These are phyloP conservation scores for Cryomyces minteri DNA, from an alignment of 495 filamentous ascomycete species.

Conservation along the genomic window DNA sequence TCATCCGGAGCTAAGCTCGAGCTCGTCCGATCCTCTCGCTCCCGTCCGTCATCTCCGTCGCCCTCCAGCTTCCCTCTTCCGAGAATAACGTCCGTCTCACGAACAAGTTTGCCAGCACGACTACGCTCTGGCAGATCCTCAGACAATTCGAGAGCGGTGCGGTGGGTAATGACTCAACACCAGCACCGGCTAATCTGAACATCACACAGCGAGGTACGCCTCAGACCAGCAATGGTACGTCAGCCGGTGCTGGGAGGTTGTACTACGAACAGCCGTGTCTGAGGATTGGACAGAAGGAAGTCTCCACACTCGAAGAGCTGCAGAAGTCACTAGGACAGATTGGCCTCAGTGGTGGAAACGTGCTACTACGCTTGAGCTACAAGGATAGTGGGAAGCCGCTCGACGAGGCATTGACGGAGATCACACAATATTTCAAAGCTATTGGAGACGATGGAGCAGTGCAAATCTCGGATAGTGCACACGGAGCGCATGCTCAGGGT, in stretches of 20 bases:
- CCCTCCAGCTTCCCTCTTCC: constrained; percentile 56
- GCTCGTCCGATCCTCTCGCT: constrained; percentile 66
- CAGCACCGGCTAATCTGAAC: constrained; percentile 31
- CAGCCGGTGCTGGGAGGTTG: constrained; percentile 48
- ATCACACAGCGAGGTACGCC: constrained; percentile 65
- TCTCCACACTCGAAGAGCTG: constrained; percentile 57
- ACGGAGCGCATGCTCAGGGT: constrained; percentile 2
- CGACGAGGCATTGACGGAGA: constrained; percentile 70
- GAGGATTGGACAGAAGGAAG: constrained; percentile 58
- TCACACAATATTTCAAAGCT: constrained; percentile 44
- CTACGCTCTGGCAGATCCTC: constrained; percentile 70
- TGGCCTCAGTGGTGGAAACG: constrained; percentile 66
- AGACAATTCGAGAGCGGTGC: constrained; percentile 68
- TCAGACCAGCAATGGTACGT: constrained; percentile 27
- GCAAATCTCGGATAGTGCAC: background rate
- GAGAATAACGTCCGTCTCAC: constrained; percentile 50
- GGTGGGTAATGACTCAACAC: constrained; percentile 27
- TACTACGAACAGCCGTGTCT: constrained; percentile 78
- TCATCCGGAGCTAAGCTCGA: constrained; percentile 78
- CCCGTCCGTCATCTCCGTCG: constrained; percentile 67
- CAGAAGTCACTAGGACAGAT: constrained; percentile 78
- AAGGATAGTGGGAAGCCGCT: constrained; percentile 56
- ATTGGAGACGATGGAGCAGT: constrained; percentile 9
- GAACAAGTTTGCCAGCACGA: constrained; percentile 70
- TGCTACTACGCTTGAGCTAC: constrained; percentile 61